A percentile compares a stretch with the other conserved stretches of the same genome.
Evolutionary conservation across 2,329 filamentous ascomycete genomes (phyloP).

Genomic region (Fusarium sp.): DNA sequence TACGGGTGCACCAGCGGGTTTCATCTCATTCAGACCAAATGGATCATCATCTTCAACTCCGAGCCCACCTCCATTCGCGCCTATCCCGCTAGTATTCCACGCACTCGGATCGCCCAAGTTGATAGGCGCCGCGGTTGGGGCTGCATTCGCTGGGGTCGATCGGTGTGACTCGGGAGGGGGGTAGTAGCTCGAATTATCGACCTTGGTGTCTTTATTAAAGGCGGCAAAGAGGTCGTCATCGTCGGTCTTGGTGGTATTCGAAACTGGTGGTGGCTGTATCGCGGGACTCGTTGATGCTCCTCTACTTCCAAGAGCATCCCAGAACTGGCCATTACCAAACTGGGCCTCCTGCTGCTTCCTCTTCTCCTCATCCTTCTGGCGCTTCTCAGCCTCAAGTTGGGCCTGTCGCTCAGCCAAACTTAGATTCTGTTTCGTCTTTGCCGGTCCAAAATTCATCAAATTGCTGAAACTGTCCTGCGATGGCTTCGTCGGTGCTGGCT

Average conservation of each 20-base stretch:
- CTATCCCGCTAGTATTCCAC: conserved; percentile 58
- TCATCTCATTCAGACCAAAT: conserved; percentile 81
- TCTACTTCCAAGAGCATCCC: conserved; percentile 76
- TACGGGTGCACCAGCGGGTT: conserved; percentile 55
- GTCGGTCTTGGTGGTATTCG: conserved; percentile 50
- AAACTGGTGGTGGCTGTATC: conserved; percentile 36
- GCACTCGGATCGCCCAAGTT: conserved; percentile 68
- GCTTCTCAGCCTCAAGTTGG: conserved; percentile 73
- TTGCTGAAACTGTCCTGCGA: conserved; percentile 82
- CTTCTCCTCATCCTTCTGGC: conserved; percentile 80
- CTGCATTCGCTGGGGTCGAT: conserved; percentile 60
- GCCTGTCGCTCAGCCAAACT: conserved; percentile 83
- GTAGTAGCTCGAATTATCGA: conserved; percentile 75
- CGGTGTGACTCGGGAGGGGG: conserved; percentile 61
- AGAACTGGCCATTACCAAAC: conserved; percentile 82
- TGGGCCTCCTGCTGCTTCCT: conserved; percentile 79
- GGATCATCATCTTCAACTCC: conserved; percentile 85
- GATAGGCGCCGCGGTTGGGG: conserved; percentile 52
- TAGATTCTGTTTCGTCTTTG: conserved; percentile 76
- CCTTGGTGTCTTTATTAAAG: conserved; percentile 74
- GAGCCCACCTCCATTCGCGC: conserved; percentile 55
- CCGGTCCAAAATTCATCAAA: conserved; percentile 71
- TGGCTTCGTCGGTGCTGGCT: conserved; percentile 62
- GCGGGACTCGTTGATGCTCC: conserved; percentile 57
- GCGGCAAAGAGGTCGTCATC: conserved; percentile 77